Base-by-base conservation (phyloP, 495 filamentous ascomycete genomes). In the Terfezia claveryi region DNA sequence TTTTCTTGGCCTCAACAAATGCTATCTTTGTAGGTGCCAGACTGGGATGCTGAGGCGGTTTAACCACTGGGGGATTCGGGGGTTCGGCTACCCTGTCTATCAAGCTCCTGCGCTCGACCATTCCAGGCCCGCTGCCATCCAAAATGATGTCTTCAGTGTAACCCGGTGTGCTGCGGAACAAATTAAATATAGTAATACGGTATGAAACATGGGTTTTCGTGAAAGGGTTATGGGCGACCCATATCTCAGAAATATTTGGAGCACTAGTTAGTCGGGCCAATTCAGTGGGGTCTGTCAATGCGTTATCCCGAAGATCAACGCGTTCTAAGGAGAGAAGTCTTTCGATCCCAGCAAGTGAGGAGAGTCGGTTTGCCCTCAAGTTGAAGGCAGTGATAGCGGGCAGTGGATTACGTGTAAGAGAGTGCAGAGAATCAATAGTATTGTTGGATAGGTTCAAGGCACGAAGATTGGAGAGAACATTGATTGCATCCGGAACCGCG, bases 401-500 rank as follows among this genome's bases (percentile, higher is more conserved):
- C 4, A 98, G 74, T 36, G 91, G 89, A 65, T 81, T 87, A 55
- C 83, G 77, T 2, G 80, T 78, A 16, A 98, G 71, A 4, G 88
- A 94, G 60, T 92, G 87, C 55, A 98, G 71, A 37, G 87, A 92
- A 54, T 91, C 85, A 52, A 98, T 94, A 89, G 96, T 94, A 74
- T 91, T 95, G 62, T 87, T 80, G 12, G 88, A 89, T 32, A 98
- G 73, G 62, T 98, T 96, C 50, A 98, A 69, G 23, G 91, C 87
- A 50, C 85, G 77, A 23, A 98, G 74, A 20, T 83, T 80, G 37
- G 83, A 83, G 50, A 98, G 71, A 12, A 76, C 80, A 38, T 87
- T 79, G 37, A 98, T 68, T 61, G 83, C 84, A 64, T 96, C 91
- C 1, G 91, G 91, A 50, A 95, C 81, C 62, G 94, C 84, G 0